Conservation (phyloP, 2,329 filamentous ascomycete species). For the Venturia aucupariae region DNA sequence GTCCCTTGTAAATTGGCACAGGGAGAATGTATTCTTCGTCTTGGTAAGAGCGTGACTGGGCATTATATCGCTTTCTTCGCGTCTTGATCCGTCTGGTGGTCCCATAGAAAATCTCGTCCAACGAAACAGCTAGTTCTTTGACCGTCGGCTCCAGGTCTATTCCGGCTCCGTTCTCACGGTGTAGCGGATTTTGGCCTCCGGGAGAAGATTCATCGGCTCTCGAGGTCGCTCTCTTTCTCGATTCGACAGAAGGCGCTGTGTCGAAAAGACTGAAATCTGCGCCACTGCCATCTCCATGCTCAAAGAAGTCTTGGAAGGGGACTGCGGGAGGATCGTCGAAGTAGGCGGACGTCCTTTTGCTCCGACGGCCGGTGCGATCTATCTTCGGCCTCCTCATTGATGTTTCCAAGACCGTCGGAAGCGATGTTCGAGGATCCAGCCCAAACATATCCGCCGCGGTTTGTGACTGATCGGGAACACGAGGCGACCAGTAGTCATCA, state of each 20-base stretch:
- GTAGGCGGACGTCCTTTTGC: not conserved
- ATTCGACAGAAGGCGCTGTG: not conserved
- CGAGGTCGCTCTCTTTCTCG: constrained; percentile 3
- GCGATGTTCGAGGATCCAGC: constrained; percentile 9
- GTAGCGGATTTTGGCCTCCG: not conserved
- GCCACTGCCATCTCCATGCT: constrained; percentile 1
- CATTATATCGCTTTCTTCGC: not conserved
- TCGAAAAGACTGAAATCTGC: constrained; percentile 13
- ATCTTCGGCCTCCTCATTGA: not conserved
- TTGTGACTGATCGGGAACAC: not conserved
- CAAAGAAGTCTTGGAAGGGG: constrained; percentile 11
- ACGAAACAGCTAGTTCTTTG: constrained; percentile 5
- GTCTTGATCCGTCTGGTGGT: not conserved
- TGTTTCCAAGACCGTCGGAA: constrained; percentile 13
- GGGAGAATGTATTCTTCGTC: constrained; percentile 11
- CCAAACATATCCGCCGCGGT: constrained; percentile 11
- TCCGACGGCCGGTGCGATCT: not conserved
- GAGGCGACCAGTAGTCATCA: constrained; percentile 7
- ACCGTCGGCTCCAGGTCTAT: not conserved
- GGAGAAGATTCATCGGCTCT: constrained; percentile 1
- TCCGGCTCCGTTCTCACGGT: not conserved
- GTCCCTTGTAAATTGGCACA: constrained; percentile 11
- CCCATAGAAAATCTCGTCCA: constrained; percentile 13
- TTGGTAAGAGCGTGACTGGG: not conserved
- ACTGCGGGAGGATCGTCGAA: constrained; percentile 6